Evolutionary conservation across 148 eudicot genomes (phyloP).

Genomic region (Salicornia ramosissima): DNA sequence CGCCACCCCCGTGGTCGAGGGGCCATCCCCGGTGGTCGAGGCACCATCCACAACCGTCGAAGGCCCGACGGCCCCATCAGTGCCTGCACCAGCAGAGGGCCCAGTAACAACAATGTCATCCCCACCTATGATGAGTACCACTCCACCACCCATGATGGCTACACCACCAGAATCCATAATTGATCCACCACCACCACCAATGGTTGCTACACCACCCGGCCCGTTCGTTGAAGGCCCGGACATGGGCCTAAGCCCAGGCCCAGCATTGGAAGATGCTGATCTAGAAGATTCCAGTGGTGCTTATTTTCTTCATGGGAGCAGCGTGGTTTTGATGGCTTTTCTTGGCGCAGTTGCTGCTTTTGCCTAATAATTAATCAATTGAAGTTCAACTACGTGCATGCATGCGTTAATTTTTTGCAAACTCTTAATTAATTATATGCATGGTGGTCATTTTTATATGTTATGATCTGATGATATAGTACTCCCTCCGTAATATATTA

Average conservation of each 20-base stretch:
- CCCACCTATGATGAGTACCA: too few relatives aligned
- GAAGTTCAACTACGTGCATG: not conserved
- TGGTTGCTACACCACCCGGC: not conserved
- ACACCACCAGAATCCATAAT: not conserved
- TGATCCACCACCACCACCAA: not conserved
- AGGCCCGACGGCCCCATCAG: not conserved
- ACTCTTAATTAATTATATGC: too few relatives aligned
- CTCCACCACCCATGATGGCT: too few relatives aligned
- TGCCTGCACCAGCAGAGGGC: not conserved
- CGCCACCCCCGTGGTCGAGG: slow-evolving; percentile 22
- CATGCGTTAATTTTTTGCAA: not conserved
- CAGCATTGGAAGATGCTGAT: not conserved
- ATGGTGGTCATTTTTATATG: too few relatives aligned
- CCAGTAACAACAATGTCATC: too few relatives aligned
- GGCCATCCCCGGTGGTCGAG: slow-evolving; percentile 19
- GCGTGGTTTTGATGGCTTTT: slow-evolving; percentile 9
- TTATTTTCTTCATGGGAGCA: slow-evolving; percentile 18
- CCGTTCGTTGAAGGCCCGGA: not conserved
- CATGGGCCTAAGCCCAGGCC: slow-evolving; percentile 2
- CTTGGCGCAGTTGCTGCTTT: slow-evolving; percentile 22
- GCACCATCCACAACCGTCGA: not conserved
- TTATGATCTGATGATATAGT: too few relatives aligned
- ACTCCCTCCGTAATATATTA: too few relatives aligned
- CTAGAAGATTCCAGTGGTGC: slow-evolving; percentile 5
- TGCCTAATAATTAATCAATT: slow-evolving; percentile 19